Base-by-base conservation (phyloP, 306 rosid genomes). In the Luffa aegyptiaca region DNA sequence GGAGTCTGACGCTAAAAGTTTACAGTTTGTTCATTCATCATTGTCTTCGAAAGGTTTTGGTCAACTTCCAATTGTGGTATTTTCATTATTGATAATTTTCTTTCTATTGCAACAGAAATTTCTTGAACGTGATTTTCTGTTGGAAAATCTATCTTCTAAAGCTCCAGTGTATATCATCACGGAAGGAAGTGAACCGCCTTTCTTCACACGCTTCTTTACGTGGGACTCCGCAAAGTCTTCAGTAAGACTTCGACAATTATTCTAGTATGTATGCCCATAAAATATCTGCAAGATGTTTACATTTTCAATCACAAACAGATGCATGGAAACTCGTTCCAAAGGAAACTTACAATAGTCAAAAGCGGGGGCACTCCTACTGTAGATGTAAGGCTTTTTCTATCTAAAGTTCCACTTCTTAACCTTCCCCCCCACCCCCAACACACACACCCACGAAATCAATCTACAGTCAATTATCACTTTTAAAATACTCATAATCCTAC, bases 131-230 rank as follows among this genome's bases (percentile, higher is more conserved):
- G 99, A 96, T 86, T 91, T 96, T 86, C 93, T 92, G 44, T 83
- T 96, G 80, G 96, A 93, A 84, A 77, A 82, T 12, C 70, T 96
- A 88, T 91, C 98, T 80, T 86, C 68, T 80, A 87, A 83, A 80
- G 88, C 98, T 84, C 94, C 98, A 44, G 84, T 96, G 80, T 93
- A 82, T 84, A 75, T 93, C 16, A 81, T 90, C 86, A 88, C 87
- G 91, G 99, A 96, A 91, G 94, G 96, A 18, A 91, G 92, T 63
- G 99, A 96, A 83, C 99, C 99, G 41, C 86, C 91, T 85, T 96
- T 96, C 90, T 96, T 93, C 91, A 93, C 96, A n/a, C 93, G 91
- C 84, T 96, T 96, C 91, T 96, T 93, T 82, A 84, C 85, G 48
- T 96, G 99, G 99, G 98, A 96, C 70, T 85, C 94, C 14, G 93